These are phyloP conservation scores for Leptodermis oblonga DNA, from an alignment of 257 asterid species.

Conservation along the genomic window DNA sequence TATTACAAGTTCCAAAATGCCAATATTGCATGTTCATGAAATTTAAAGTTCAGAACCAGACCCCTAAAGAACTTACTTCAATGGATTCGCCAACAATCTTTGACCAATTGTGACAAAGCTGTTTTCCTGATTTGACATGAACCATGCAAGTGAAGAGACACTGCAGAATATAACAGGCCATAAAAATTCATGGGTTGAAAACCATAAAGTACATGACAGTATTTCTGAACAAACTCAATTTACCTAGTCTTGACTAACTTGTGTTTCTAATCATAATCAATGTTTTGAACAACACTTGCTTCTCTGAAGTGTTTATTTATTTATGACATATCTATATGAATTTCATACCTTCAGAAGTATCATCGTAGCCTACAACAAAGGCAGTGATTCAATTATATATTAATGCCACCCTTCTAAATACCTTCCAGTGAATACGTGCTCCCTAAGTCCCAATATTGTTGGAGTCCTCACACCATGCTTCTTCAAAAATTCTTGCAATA, in stretches of 20 bases:
- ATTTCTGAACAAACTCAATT: background rate
- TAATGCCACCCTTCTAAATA: constrained; percentile 15
- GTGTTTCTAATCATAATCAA: background rate
- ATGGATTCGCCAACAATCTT: constrained; percentile 87
- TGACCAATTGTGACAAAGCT: constrained; percentile 98
- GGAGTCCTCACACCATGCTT: constrained; percentile 87
- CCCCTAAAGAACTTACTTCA: constrained; percentile 63
- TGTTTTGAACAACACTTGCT: background rate
- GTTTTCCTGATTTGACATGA: constrained; percentile 88
- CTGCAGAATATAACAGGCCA: constrained; percentile 34
- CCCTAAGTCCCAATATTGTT: constrained; percentile 91
- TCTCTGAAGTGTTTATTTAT: constrained; percentile 7
- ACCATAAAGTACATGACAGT: constrained; percentile 1
- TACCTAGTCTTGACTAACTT: background rate
- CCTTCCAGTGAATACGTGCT: constrained; percentile 98
- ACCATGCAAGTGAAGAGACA: constrained; percentile 99
- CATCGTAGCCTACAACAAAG: background rate
- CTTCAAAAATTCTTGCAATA: constrained; percentile 82
- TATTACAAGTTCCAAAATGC: background rate
- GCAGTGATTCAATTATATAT: background rate
- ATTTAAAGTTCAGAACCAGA: background rate
- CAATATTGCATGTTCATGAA: background rate
- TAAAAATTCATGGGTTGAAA: constrained; percentile 12
- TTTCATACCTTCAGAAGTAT: background rate
- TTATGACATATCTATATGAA: background rate